phyloP scores from a whole-genome alignment of 441 rosid genomes.

The Macaranga tanarius region DNA sequence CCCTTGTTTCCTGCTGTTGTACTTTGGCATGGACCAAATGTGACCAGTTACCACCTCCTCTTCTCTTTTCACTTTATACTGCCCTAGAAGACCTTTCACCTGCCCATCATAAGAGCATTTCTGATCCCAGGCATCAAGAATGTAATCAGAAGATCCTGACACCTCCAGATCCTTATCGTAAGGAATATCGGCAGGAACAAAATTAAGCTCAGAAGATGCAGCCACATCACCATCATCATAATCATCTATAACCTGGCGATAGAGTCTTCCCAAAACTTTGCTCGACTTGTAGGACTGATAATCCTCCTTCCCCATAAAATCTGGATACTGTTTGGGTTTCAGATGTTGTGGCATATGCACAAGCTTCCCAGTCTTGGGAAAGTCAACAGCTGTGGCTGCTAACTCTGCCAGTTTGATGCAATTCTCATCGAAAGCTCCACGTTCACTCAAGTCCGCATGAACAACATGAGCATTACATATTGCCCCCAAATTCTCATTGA shows the following conservation, averaged over 20 bases:
- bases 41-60: constrained; percentile 94
- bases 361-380: constrained; percentile 83
- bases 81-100: constrained; percentile 68
- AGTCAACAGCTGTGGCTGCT: constrained; percentile 93
- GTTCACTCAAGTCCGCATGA: constrained; percentile 72
- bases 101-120: constrained; percentile 75
- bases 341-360: constrained; percentile 64
- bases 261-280: constrained; percentile 81
- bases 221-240: constrained; percentile 47
- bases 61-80: constrained; percentile 77
- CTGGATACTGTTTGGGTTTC: constrained; percentile 80
- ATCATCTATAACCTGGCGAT: constrained; percentile 56
- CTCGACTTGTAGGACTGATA: constrained; percentile 62
- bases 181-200: constrained; percentile 42
- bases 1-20: constrained; percentile 64
- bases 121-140: constrained; percentile 71
- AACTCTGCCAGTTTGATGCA: constrained; percentile 71
- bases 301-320: constrained; percentile 85
- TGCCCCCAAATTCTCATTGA: constrained; percentile 65
- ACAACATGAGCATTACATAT: constrained; percentile 92
- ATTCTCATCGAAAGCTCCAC: constrained; percentile 70
- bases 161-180: constrained; percentile 66
- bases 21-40: constrained; percentile 86
- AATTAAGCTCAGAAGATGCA: constrained; percentile 38
- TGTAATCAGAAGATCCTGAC: constrained; percentile 52